Base-by-base conservation (phyloP, 306 rosid species). In the Sophora flavescens region DNA sequence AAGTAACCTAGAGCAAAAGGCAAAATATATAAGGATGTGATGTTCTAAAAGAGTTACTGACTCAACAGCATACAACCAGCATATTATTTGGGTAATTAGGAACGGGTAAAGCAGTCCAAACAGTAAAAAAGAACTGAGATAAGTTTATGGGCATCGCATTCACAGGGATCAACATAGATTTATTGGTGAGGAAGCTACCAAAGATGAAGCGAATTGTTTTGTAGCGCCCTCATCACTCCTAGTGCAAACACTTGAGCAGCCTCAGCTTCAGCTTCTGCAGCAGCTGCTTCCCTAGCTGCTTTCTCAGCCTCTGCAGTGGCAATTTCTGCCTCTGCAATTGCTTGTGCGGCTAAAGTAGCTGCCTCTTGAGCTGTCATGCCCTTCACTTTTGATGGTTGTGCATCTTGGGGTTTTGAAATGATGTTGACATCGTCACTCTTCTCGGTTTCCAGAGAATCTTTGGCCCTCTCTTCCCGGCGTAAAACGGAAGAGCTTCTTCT, bases 241-340 rank as follows among this genome's bases (percentile, higher is more conserved):
- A 88, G 84, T 47, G 97, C 97, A 85, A 93, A 91, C 80, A 88
- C 89, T 80, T 84, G 89, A 61, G 98, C 94, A 57, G 98, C 93
- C 79, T 93, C 97, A n/a, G 98, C 98, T 82, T 93, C 97, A 50
- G 94, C 97, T 86, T 93, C 98, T 39, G 96, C 96, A 18, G 78
- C 89, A 83, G 91, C 98, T 36, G 98, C 98, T 77, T 91, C 96
- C 78, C 82, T 89, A 60, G 92, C 98, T 45, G 98, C 98, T 75
- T 67, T 86, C 80, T 93, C 97, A 35, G 98, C 98, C 74, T 86
- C 96, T 48, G 90, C 92, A 68, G 88, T 87, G 82, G 98, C 97
- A 70, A 84, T 83, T 83, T 91, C 97, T 53, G 98, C 98, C 84
- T 91, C 97, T 6, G 96, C 98, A 65, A 93, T 96, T 16, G 98